Evolutionary conservation across 139 green algal species (phyloP).

Genomic region (Nannochloris sp.): DNA sequence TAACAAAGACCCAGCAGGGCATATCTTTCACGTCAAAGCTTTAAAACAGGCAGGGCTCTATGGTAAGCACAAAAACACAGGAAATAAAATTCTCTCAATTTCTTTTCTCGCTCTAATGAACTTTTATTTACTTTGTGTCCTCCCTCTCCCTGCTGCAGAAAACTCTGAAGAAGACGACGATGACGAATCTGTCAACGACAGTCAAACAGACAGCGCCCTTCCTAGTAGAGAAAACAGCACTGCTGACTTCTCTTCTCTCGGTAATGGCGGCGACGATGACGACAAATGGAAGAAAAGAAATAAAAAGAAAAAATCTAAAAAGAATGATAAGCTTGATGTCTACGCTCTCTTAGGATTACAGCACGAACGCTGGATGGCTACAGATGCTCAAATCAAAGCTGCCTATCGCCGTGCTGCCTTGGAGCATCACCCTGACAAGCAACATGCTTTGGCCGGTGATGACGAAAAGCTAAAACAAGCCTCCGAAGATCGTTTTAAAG

Average conservation of each 20-base stretch:
- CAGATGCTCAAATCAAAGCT: conserved; percentile 65
- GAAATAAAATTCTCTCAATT: too few species aligned
- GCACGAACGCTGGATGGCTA: conserved; percentile 72
- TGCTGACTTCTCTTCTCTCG: conserved; percentile 13
- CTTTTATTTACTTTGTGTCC: too few species aligned
- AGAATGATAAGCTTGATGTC: conserved; percentile 50
- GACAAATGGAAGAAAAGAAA: conserved; percentile 57
- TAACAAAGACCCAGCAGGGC: conserved; percentile 59
- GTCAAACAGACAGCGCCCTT: not conserved
- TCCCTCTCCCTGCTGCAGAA: too few species aligned
- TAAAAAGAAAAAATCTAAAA: conserved; percentile 64
- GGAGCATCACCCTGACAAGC: conserved; percentile 90
- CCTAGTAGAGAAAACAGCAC: conserved; percentile 2
- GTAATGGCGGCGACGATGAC: conserved; percentile 11
- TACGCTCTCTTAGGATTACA: conserved; percentile 81
- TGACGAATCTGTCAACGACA: not conserved
- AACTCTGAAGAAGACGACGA: too few species aligned
- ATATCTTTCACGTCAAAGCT: conserved; percentile 50
- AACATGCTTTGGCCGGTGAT: conserved; percentile 4
- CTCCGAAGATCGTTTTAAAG: conserved; percentile 79
- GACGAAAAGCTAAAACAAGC: conserved; percentile 36
- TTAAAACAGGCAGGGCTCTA: conserved; percentile 55
- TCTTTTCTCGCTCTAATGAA: too few species aligned
- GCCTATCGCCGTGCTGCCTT: conserved; percentile 76
- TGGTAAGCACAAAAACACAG: conserved; percentile 26